Conservation (phyloP, 345 rosid species). For the Pugionium dolabratum region DNA sequence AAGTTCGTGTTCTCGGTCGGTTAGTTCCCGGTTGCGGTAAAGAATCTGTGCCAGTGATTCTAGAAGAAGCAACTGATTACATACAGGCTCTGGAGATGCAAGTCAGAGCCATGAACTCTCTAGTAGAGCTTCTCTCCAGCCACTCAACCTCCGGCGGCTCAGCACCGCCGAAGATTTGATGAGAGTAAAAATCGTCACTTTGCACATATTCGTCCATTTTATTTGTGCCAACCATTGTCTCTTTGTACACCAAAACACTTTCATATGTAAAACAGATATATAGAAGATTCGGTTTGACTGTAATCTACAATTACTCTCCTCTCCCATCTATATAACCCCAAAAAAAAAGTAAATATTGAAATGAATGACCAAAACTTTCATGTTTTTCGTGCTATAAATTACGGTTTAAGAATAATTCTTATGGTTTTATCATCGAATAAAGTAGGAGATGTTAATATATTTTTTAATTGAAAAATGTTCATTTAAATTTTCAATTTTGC, state of each 20-base stretch:
- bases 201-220: too few species aligned
- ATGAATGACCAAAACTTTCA: background rate
- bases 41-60: constrained; percentile 77
- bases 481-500: too few species aligned
- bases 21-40: constrained; percentile 96
- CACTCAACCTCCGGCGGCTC: constrained; percentile 27
- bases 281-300: constrained; percentile 27
- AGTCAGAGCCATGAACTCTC: constrained; percentile 73
- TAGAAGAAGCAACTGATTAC: constrained; percentile 95
- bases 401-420: too few species aligned
- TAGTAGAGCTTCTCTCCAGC: constrained; percentile 48
- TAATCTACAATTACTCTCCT: constrained; percentile 1
- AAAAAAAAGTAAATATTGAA: constrained; percentile 8
- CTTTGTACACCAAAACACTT: constrained; percentile 23
- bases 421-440: too few species aligned
- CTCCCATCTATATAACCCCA: background rate
- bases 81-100: constrained; percentile 98
- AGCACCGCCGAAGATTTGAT: constrained; percentile 35
- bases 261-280: constrained; percentile 1
- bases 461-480: too few species aligned
- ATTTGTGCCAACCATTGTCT: constrained; percentile 12
- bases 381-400: too few species aligned
- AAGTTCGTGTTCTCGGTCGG: constrained; percentile 78
- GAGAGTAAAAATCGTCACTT: too few species aligned
- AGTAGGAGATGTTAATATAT: too few species aligned